Percentiles rank a stretch among this genome's conserved stretches.
phyloP scores from a whole-genome alignment of 495 filamentous ascomycete genomes.

The Aspergillus haitiensis region DNA sequence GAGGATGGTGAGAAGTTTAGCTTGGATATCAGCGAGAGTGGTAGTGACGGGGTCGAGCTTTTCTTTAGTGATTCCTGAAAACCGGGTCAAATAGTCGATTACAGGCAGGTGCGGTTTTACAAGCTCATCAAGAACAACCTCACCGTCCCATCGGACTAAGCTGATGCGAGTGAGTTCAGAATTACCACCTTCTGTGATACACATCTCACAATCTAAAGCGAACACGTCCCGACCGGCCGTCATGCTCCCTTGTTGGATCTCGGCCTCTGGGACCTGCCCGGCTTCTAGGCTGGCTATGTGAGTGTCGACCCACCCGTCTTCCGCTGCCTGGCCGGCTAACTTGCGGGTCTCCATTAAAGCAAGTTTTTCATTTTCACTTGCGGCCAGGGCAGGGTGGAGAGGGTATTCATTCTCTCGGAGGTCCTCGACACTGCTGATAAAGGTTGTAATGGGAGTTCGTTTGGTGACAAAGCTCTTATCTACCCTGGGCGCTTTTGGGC shows the following conservation, averaged over 20 bases:
- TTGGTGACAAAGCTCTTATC: slow-evolving; percentile 62
- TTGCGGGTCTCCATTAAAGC: slow-evolving; percentile 48
- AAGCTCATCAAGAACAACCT: slow-evolving; percentile 78
- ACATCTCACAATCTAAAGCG: slow-evolving; percentile 96
- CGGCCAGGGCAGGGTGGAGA: slow-evolving; percentile 70
- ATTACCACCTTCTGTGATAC: slow-evolving; percentile 70
- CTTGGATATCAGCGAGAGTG: slow-evolving; percentile 79
- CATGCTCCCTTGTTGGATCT: slow-evolving; percentile 77
- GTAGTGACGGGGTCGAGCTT: slow-evolving; percentile 81
- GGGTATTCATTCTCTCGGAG: slow-evolving; percentile 79
- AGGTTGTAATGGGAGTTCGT: slow-evolving; percentile 75
- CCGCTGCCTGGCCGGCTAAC: slow-evolving; percentile 40
- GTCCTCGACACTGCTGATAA: slow-evolving; percentile 68
- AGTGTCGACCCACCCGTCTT: slow-evolving; percentile 83
- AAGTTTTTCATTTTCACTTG: slow-evolving; percentile 40
- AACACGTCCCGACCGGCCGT: slow-evolving; percentile 80
- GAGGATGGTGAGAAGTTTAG: slow-evolving; percentile 68
- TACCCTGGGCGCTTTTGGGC: slow-evolving; percentile 55
- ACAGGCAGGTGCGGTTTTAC: slow-evolving; percentile 87
- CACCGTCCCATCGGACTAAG: slow-evolving; percentile 80
- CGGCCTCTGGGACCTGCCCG: slow-evolving; percentile 62
- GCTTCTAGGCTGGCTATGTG: slow-evolving; percentile 63
- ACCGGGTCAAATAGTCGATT: slow-evolving; percentile 83
- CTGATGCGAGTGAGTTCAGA: slow-evolving; percentile 86
- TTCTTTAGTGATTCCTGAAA: slow-evolving; percentile 84